Percentiles rank a stretch among this genome's conserved stretches.
Conservation (phyloP, 2,329 filamentous ascomycete species). For the Penicillium fuscoglaucum region DNA sequence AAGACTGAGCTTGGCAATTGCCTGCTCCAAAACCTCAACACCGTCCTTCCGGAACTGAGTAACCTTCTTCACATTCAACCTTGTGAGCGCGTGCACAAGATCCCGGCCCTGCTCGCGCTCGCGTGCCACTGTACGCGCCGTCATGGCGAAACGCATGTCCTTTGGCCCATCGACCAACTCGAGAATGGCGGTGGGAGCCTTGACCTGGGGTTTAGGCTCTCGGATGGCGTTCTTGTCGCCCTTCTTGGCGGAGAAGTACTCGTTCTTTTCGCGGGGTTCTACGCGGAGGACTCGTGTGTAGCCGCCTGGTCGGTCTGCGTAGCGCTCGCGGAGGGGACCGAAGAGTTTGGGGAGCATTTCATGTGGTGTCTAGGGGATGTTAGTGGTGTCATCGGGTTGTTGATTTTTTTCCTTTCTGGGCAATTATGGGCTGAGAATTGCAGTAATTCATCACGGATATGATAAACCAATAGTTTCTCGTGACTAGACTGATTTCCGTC, state of each 20-base stretch:
- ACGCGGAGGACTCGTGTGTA: slow-evolving; percentile 94
- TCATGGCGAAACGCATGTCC: slow-evolving; percentile 93
- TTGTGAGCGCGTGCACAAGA: slow-evolving; percentile 68
- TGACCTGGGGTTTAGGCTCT: slow-evolving; percentile 58
- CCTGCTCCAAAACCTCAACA: slow-evolving; percentile 64
- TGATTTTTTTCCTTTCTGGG: neutral
- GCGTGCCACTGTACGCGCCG: slow-evolving; percentile 76
- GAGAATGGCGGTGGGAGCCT: slow-evolving; percentile 85
- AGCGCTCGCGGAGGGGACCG: slow-evolving; percentile 75
- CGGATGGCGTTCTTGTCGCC: slow-evolving; percentile 18
- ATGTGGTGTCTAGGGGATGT: slow-evolving; percentile 39
- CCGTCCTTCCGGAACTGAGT: slow-evolving; percentile 71
- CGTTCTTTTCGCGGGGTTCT: slow-evolving; percentile 69
- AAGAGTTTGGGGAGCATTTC: slow-evolving; percentile 77
- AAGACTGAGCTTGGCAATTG: slow-evolving; percentile 60
- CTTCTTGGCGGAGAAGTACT: slow-evolving; percentile 23
- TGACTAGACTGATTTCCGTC: neutral
- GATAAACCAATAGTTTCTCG: neutral
- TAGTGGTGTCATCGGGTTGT: slow-evolving; percentile 3
- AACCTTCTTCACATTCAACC: slow-evolving; percentile 78
- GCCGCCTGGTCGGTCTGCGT: slow-evolving; percentile 75
- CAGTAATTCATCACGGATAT: neutral
- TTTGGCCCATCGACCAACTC: slow-evolving; percentile 92
- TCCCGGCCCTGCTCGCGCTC: slow-evolving; percentile 54
- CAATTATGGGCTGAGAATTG: neutral